Evolutionary conservation across 495 filamentous ascomycete species (phyloP).

Genomic region (Penicillium paxilli): DNA sequence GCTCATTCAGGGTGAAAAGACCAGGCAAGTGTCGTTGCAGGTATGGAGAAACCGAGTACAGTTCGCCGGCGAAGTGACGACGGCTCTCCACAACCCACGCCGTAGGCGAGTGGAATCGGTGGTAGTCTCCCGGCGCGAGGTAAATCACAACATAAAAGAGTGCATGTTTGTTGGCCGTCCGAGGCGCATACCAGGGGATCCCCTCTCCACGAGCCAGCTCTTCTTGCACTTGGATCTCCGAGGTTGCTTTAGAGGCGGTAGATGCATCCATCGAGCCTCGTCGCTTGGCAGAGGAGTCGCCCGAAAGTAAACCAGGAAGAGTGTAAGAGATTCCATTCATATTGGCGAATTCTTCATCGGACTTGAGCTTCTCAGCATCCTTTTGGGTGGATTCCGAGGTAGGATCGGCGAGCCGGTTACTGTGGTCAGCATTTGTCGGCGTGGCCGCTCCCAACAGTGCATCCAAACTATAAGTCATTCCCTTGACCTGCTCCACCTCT

Average conservation of each 20-base stretch:
- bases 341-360: constrained; percentile 89
- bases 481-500: constrained; percentile 98
- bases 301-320: constrained; percentile 83
- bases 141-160: constrained; percentile 96
- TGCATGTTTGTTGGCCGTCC: constrained; percentile 56
- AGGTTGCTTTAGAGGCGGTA: constrained; percentile 59
- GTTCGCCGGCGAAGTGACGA: constrained; percentile 93
- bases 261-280: constrained; percentile 60
- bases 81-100: constrained; percentile 91
- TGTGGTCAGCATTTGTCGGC: constrained; percentile 41
- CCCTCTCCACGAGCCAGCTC: constrained; percentile 74
- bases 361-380: constrained; percentile 55
- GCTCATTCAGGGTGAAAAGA: constrained; percentile 94
- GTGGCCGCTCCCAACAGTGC: constrained; percentile 75
- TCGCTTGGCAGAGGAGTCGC: constrained; percentile 42
- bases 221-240: constrained; percentile 78
- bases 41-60: constrained; percentile 94
- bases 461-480: constrained; percentile 95
- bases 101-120: constrained; percentile 93
- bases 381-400: constrained; percentile 25
- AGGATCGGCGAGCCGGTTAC: constrained; percentile 37
- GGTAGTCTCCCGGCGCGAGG: constrained; percentile 97
- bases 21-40: constrained; percentile 88
- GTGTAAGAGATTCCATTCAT: constrained; percentile 98
- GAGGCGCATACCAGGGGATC: constrained; percentile 74